Conservation (phyloP, 2,329 filamentous ascomycete species). For the Hymenoscyphus fructigenus region DNA sequence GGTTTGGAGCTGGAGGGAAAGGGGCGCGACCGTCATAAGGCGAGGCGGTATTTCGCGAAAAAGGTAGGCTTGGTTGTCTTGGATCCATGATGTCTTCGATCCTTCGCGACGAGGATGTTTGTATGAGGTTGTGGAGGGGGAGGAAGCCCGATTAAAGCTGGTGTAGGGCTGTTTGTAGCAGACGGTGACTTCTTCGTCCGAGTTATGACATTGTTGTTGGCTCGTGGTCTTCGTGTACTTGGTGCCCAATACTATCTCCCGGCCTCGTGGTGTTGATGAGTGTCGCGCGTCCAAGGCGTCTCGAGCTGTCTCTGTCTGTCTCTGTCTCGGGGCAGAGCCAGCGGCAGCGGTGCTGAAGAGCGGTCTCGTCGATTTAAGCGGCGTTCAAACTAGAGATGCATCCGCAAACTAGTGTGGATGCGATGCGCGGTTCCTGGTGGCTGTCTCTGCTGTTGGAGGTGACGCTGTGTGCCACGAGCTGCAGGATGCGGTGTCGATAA, state of each 20-base stretch:
- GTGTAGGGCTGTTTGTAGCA: background rate
- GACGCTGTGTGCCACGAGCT: background rate
- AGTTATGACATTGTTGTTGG: background rate
- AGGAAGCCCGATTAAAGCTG: background rate
- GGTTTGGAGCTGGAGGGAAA: conserved; percentile 32
- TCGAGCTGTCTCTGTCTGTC: background rate
- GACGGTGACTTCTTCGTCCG: background rate
- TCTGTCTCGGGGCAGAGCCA: background rate
- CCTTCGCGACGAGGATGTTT: background rate
- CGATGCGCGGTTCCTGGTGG: conserved; percentile 2
- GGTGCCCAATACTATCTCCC: background rate
- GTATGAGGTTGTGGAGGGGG: background rate
- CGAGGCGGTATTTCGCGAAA: conserved; percentile 35
- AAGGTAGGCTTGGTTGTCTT: conserved; percentile 35
- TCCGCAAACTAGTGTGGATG: conserved; percentile 1
- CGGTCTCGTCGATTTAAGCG: conserved; percentile 1
- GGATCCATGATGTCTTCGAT: conserved; percentile 32
- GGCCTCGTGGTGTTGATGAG: background rate
- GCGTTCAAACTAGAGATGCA: conserved; percentile 2
- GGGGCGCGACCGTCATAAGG: conserved; percentile 34
- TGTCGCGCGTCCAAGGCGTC: background rate
- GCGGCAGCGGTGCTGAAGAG: background rate
- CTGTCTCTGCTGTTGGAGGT: background rate
- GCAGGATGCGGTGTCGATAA: background rate
- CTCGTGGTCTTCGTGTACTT: background rate